Conservation (phyloP, 768 basidiomycete genomes). For the Pluteus cervinus region DNA sequence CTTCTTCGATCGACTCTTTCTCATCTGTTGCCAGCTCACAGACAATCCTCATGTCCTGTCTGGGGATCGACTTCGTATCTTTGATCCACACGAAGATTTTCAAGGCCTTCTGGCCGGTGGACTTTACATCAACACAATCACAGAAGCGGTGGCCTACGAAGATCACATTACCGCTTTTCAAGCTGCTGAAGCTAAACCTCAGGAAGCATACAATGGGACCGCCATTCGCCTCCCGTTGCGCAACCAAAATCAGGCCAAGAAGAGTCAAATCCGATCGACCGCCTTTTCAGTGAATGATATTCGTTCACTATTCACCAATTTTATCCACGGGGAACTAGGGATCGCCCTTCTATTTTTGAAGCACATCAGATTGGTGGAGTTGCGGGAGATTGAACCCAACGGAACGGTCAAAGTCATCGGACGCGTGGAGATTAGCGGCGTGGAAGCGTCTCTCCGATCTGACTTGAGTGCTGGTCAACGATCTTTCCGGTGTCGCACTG, state of each 20-base stretch:
- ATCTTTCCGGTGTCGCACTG: too few species aligned
- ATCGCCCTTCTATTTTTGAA: conserved; percentile 37
- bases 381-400: conserved; percentile 27
- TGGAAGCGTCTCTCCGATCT: too few species aligned
- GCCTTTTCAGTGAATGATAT: conserved; percentile 25
- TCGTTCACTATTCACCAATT: conserved; percentile 30
- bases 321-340: conserved; percentile 32
- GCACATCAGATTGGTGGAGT: conserved; percentile 31
- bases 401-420: too few species aligned
- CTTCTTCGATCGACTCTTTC: not conserved
- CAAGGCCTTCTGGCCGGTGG: too few species aligned
- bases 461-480: too few species aligned
- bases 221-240: conserved; percentile 46
- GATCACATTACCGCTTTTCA: conserved; percentile 21
- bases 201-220: conserved; percentile 37
- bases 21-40: conserved; percentile 28
- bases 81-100: conserved; percentile 35
- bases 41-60: conserved; percentile 47
- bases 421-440: too few species aligned
- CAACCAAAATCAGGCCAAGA: conserved; percentile 17
- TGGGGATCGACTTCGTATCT: conserved; percentile 27
- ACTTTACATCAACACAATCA: too few species aligned
- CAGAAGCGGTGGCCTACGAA: too few species aligned
- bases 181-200: too few species aligned
- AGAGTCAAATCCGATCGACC: conserved; percentile 29